Conservation (phyloP, 805 yeast species). For the Pichia sporocuriosa region DNA sequence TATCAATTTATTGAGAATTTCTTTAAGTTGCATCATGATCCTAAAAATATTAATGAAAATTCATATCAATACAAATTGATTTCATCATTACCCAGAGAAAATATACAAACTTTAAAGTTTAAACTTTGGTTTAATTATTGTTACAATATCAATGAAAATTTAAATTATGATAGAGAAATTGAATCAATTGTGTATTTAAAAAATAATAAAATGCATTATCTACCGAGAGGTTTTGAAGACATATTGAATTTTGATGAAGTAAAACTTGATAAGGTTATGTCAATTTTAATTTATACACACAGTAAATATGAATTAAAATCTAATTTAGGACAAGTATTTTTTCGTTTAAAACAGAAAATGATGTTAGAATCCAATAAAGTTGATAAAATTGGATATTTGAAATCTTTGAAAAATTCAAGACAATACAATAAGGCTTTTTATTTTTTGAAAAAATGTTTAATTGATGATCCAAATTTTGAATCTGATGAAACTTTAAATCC, state of each 20-base stretch:
- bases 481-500: constrained; percentile 15
- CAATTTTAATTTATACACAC: constrained; percentile 18
- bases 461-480: constrained; percentile 11
- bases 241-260: constrained; percentile 5
- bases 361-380: constrained; percentile 6
- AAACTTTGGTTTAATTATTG: constrained; percentile 12
- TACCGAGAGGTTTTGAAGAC: constrained; percentile 11
- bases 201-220: constrained; percentile 8
- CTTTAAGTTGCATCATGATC: constrained; percentile 7
- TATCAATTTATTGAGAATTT: constrained; percentile 4
- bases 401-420: constrained; percentile 12
- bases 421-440: constrained; percentile 14
- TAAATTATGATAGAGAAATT: constrained; percentile 8
- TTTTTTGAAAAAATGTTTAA: constrained; percentile 7
- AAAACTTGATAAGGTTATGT: constrained; percentile 11
- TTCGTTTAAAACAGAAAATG: constrained; percentile 10
- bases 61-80: constrained; percentile 9
- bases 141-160: constrained; percentile 5
- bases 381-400: constrained; percentile 20
- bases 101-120: constrained; percentile 5
- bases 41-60: constrained; percentile 1
- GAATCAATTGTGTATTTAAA: constrained; percentile 7
- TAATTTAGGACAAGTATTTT: constrained; percentile 11
- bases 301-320: constrained; percentile 21
- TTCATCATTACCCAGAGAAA: constrained; percentile 6